Conservation (phyloP, 1,284 basidiomycete genomes). For the Peniophora sp. region DNA sequence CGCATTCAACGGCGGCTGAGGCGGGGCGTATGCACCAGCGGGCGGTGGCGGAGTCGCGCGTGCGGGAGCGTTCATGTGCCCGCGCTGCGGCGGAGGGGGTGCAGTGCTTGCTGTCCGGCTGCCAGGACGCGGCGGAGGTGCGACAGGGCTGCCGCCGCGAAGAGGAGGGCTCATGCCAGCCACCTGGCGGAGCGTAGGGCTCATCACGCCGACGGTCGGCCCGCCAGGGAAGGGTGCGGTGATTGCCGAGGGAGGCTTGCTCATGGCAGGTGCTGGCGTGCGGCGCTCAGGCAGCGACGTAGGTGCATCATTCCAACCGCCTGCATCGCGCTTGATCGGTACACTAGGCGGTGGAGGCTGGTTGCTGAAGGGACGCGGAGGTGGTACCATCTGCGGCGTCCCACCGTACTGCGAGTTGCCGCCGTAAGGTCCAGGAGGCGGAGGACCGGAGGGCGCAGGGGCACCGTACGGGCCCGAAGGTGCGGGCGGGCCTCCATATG, state of each 20-base stretch:
- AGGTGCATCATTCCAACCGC: slow-evolving; percentile 92
- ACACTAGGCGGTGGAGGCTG: slow-evolving; percentile 19
- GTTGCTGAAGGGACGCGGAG: slow-evolving; percentile 18
- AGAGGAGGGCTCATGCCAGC: slow-evolving; percentile 6
- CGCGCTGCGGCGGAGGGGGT: slow-evolving; percentile 24
- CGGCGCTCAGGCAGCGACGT: slow-evolving; percentile 39
- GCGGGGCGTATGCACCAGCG: slow-evolving; percentile 27
- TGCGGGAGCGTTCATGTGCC: slow-evolving; percentile 14
- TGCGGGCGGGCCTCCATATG: slow-evolving; percentile 2
- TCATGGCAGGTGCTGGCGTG: slow-evolving; percentile 46
- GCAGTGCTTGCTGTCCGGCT: slow-evolving; percentile 31
- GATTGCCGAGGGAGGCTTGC: slow-evolving; percentile 50
- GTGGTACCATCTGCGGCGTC: slow-evolving; percentile 17
- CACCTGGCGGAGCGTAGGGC: slow-evolving; percentile 30
- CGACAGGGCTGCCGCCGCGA: slow-evolving; percentile 32
- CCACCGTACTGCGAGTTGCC: slow-evolving; percentile 13
- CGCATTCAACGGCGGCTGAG: slow-evolving; percentile 27
- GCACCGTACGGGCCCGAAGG: not conserved
- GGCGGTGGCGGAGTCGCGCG: slow-evolving; percentile 6
- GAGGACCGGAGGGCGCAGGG: slow-evolving; percentile 15
- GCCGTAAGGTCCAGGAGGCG: slow-evolving; percentile 13
- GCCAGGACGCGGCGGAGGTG: slow-evolving; percentile 57
- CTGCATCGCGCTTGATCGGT: slow-evolving; percentile 56
- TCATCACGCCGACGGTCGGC: slow-evolving; percentile 32
- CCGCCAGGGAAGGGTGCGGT: slow-evolving; percentile 86